Percentiles rank a stretch among this genome's conserved stretches.
phyloP scores from a whole-genome alignment of 2,329 filamentous ascomycete species.

The Onygenales sp. region DNA sequence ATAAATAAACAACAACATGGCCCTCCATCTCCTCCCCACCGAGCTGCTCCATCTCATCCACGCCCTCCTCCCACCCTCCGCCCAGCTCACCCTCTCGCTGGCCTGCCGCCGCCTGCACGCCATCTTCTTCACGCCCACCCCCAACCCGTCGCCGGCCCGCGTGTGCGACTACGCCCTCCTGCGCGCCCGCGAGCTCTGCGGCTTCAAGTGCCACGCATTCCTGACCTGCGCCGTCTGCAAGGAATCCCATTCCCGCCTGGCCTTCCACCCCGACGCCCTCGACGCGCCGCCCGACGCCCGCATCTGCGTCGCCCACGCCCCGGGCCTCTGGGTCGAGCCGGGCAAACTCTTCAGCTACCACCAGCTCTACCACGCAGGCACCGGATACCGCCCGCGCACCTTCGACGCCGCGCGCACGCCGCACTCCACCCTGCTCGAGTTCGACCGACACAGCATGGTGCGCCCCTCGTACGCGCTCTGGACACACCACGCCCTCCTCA shows the following conservation, averaged over 20 bases:
- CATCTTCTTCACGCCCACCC: slow-evolving; percentile 1
- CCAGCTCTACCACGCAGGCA: not conserved
- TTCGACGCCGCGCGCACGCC: not conserved
- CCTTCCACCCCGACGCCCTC: slow-evolving; percentile 3
- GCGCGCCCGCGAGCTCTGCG: slow-evolving; percentile 2
- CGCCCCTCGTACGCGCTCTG: too few species aligned
- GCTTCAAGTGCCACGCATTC: not conserved
- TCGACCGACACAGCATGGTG: too few species aligned
- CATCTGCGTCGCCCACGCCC: slow-evolving; percentile 1
- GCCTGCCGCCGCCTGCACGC: slow-evolving; percentile 4
- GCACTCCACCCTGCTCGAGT: not conserved
- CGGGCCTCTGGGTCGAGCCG: slow-evolving; percentile 5
- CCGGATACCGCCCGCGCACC: not conserved
- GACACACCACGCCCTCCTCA: too few species aligned
- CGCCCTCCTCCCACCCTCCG: slow-evolving; percentile 2
- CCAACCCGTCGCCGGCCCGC: not conserved
- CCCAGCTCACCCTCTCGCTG: slow-evolving; percentile 2
- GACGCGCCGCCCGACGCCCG: not conserved
- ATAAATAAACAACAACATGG: too few species aligned
- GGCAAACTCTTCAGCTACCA: slow-evolving; percentile 4
- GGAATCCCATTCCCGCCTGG: not conserved
- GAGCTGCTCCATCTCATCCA: slow-evolving; percentile 9
- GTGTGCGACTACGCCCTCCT: not conserved
- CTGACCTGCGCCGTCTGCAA: slow-evolving; percentile 11
- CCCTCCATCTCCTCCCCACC: slow-evolving; percentile 1